phyloP scores from a whole-genome alignment of 495 filamentous ascomycete genomes.

The Podospora pseudoanserina region DNA sequence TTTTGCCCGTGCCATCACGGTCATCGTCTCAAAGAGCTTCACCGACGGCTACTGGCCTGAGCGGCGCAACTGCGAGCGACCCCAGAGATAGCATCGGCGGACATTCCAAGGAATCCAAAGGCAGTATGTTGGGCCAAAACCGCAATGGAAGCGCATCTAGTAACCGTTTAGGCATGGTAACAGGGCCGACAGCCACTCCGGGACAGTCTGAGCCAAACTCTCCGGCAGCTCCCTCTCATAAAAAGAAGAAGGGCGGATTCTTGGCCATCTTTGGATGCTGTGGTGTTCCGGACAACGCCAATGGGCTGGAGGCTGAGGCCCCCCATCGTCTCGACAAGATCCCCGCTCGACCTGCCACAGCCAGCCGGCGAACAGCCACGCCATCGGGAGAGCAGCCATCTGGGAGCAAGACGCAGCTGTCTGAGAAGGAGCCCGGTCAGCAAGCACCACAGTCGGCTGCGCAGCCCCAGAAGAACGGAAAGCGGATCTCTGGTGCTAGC shows the following conservation, averaged over 20 bases:
- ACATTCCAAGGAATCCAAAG: constrained; percentile 59
- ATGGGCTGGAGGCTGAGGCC: constrained; percentile 59
- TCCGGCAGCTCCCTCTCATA: constrained; percentile 43
- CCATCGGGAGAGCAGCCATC: constrained; percentile 50
- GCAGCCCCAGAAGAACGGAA: constrained; percentile 35
- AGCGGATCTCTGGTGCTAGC: constrained; percentile 42
- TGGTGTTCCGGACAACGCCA: constrained; percentile 61
- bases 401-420: constrained; percentile 46
- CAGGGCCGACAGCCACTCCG: constrained; percentile 46
- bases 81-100: constrained; percentile 58
- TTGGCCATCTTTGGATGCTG: constrained; percentile 79
- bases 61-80: constrained; percentile 62
- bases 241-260: constrained; percentile 64
- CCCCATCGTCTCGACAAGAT: constrained; percentile 60
- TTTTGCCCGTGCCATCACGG: constrained; percentile 59
- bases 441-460: constrained; percentile 27
- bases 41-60: constrained; percentile 58
- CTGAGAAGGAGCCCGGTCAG: constrained; percentile 42
- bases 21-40: constrained; percentile 65
- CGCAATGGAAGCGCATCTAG: constrained; percentile 65
- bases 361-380: constrained; percentile 53
- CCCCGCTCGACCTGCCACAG: constrained; percentile 49
- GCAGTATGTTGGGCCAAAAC: constrained; percentile 63
- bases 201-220: constrained; percentile 46
- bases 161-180: constrained; percentile 44